Percentiles rank a stretch among this genome's conserved stretches.
These are phyloP conservation scores for Salvia sclarea DNA, from an alignment of 305 asterid species.

Conservation along the genomic window DNA sequence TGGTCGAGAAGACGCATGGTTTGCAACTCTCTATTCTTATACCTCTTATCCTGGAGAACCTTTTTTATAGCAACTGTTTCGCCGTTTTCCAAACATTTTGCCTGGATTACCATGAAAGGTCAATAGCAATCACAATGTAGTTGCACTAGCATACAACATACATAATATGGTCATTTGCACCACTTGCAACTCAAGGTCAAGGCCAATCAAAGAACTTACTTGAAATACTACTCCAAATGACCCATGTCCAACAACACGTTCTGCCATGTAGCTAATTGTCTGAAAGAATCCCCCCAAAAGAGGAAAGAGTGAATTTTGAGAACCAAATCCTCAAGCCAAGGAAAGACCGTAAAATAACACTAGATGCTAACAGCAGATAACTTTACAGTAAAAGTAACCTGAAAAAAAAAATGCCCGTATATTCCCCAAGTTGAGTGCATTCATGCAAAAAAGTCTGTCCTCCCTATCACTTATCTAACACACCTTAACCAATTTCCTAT, in stretches of 20 bases:
- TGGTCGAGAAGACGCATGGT: constrained; percentile 97
- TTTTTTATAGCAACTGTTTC: constrained; percentile 92
- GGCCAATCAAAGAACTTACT: constrained; percentile 43
- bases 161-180: constrained; percentile 19
- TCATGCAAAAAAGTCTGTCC: neutral
- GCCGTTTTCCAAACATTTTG: constrained; percentile 92
- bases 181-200: constrained; percentile 17
- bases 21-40: constrained; percentile 92
- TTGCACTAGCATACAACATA: neutral
- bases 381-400: constrained; percentile 8
- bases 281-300: constrained; percentile 22
- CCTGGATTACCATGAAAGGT: constrained; percentile 52
- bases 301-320: constrained; percentile 10
- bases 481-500: neutral
- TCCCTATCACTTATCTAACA: neutral
- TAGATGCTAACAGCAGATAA: constrained; percentile 14
- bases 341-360: neutral
- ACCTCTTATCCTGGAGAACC: constrained; percentile 95
- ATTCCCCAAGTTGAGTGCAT: constrained; percentile 11
- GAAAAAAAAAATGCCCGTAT: constrained; percentile 4
- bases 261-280: constrained; percentile 87
- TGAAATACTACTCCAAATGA: constrained; percentile 94
- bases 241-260: constrained; percentile 91
- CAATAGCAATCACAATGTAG: constrained; percentile 19
- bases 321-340: constrained; percentile 16